phyloP scores from a whole-genome alignment of 148 eudicot species.

The Cornus florida region DNA sequence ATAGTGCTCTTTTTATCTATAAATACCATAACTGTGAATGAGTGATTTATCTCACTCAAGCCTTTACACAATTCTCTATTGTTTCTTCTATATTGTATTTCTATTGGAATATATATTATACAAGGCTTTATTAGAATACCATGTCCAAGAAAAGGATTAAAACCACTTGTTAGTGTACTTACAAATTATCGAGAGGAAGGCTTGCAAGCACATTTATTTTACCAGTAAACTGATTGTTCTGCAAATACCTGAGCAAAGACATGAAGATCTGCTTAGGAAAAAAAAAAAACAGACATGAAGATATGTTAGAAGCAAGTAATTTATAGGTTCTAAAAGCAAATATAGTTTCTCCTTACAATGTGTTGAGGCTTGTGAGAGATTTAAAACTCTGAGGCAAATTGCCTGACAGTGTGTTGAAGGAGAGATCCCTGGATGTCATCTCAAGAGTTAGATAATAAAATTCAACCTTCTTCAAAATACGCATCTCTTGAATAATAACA shows the following conservation, averaged over 20 bases:
- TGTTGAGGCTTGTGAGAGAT: conserved; percentile 41
- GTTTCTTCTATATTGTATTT: too few relatives aligned
- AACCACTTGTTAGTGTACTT: conserved; percentile 25
- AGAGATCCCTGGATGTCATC: conserved; percentile 59
- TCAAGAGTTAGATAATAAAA: not conserved
- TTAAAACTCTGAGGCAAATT: conserved; percentile 54
- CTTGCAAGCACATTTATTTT: conserved; percentile 51
- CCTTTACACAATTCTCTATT: too few relatives aligned
- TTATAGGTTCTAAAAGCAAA: not conserved
- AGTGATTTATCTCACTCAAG: too few relatives aligned
- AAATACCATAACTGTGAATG: too few relatives aligned
- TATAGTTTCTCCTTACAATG: conserved; percentile 42
- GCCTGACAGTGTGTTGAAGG: conserved; percentile 48
- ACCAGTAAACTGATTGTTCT: conserved; percentile 63
- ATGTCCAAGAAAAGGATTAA: not conserved
- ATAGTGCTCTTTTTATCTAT: too few relatives aligned
- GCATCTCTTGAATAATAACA: not conserved
- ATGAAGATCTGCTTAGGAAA: conserved; percentile 6
- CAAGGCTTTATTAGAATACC: not conserved
- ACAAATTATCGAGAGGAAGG: conserved; percentile 58
- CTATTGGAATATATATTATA: too few relatives aligned
- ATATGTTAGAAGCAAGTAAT: not conserved
- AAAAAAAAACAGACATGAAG: too few relatives aligned
- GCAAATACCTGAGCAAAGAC: conserved; percentile 42
- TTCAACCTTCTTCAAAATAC: not conserved